phyloP scores from a whole-genome alignment of 495 filamentous ascomycete species.

The Penicillium desertorum region DNA sequence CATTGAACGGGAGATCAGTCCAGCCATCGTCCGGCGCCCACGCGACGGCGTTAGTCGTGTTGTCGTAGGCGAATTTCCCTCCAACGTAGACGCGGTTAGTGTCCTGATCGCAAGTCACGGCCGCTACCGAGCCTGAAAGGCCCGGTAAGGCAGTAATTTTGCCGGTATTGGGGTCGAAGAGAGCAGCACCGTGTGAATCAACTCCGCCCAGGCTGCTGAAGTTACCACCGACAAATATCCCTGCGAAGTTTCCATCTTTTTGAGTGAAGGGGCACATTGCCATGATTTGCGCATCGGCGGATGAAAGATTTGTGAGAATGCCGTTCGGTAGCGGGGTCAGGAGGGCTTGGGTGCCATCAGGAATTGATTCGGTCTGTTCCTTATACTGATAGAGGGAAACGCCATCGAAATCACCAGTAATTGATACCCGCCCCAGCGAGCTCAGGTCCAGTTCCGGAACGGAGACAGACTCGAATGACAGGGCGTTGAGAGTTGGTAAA shows the following conservation, averaged over 20 bases:
- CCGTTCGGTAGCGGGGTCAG: constrained; percentile 85
- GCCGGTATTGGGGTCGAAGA: constrained; percentile 70
- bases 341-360: constrained; percentile 79
- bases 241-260: constrained; percentile 63
- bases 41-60: constrained; percentile 85
- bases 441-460: constrained; percentile 77
- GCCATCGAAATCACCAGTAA: constrained; percentile 87
- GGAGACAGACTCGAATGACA: constrained; percentile 70
- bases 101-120: constrained; percentile 79
- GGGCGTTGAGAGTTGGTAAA: constrained; percentile 44
- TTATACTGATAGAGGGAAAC: constrained; percentile 87
- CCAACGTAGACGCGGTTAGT: constrained; percentile 86
- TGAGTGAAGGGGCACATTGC: constrained; percentile 81
- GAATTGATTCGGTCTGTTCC: constrained; percentile 68
- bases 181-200: constrained; percentile 73
- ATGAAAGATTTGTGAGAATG: constrained; percentile 66
- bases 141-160: constrained; percentile 71
- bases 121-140: constrained; percentile 75
- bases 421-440: constrained; percentile 77
- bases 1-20: constrained; percentile 84
- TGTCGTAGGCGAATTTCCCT: constrained; percentile 73
- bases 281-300: constrained; percentile 78
- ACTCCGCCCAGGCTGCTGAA: constrained; percentile 87
- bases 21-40: constrained; percentile 71
- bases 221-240: constrained; percentile 86